These are phyloP conservation scores for Teratosphaeria zuluensis DNA, from an alignment of 2,329 filamentous ascomycete species.

Conservation along the genomic window DNA sequence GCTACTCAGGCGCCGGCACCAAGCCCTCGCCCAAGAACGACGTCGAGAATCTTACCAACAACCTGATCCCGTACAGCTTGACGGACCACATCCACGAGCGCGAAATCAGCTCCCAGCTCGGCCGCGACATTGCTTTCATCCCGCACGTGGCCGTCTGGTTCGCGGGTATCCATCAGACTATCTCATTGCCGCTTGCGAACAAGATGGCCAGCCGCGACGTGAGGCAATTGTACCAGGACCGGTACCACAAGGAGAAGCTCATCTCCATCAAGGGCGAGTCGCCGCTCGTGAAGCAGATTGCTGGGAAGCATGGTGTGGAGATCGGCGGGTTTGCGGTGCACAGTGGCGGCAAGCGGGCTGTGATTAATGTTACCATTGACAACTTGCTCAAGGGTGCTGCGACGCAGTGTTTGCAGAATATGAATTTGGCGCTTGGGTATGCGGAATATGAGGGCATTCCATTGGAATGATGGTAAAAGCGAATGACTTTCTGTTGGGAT, in stretches of 20 bases:
- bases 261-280: conserved; percentile 86
- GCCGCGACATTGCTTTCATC: conserved; percentile 67
- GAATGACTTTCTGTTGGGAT: background rate
- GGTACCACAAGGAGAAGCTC: conserved; percentile 90
- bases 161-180: conserved; percentile 86
- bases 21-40: conserved; percentile 95
- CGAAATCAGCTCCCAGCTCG: conserved; percentile 75
- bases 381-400: conserved; percentile 89
- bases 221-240: conserved; percentile 87
- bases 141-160: conserved; percentile 97
- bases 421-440: conserved; percentile 86
- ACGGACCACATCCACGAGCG: conserved; percentile 93
- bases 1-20: conserved; percentile 89
- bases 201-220: conserved; percentile 87
- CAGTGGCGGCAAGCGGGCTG: conserved; percentile 76
- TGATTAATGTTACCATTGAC: conserved; percentile 90
- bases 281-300: conserved; percentile 75
- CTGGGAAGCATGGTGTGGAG: conserved; percentile 77
- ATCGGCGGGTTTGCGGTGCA: conserved; percentile 95
- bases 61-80: conserved; percentile 82
- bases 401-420: conserved; percentile 90
- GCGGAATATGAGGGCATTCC: conserved; percentile 84
- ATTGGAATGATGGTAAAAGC: conserved; percentile 30
- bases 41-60: conserved; percentile 69
- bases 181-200: conserved; percentile 78